Evolutionary conservation across 208 protist species (phyloP).

Genomic region (Trypanosoma conorhini): DNA sequence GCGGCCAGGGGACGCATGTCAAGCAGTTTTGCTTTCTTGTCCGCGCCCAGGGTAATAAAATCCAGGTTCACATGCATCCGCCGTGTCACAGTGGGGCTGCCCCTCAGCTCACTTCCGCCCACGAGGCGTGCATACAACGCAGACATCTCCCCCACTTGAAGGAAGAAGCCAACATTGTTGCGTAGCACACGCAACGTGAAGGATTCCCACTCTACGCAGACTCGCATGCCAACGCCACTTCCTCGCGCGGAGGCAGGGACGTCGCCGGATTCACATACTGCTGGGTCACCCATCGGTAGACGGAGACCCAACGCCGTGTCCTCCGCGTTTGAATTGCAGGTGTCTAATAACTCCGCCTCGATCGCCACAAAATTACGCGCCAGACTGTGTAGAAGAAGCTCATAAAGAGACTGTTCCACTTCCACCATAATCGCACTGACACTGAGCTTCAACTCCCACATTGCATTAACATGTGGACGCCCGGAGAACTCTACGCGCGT

Average conservation of each 20-base stretch:
- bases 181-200: constrained; percentile 21
- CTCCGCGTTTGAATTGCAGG: background rate
- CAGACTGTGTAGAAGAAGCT: constrained; percentile 43
- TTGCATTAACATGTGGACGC: background rate
- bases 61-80: constrained; percentile 5
- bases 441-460: constrained; percentile 23
- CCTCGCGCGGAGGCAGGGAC: background rate
- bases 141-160: constrained; percentile 18
- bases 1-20: constrained; percentile 2
- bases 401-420: constrained; percentile 45
- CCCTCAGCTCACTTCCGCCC: background rate
- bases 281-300: constrained; percentile 7
- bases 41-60: constrained; percentile 20
- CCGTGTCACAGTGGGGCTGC: background rate
- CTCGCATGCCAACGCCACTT: background rate
- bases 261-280: background rate
- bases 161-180: constrained; percentile 13
- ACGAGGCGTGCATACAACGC: constrained; percentile 6
- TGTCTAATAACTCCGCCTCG: constrained; percentile 10
- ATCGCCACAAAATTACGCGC: constrained; percentile 31
- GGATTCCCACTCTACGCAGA: constrained; percentile 16
- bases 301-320: background rate
- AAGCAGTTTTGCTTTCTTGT: constrained; percentile 14
- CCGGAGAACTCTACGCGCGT: constrained; percentile 13
- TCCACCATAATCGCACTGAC: constrained; percentile 34